A percentile compares a stretch with the other conserved stretches of the same genome.
These are phyloP conservation scores for Aspergillus sojae DNA, from an alignment of 2,329 filamentous ascomycete genomes.

Conservation along the genomic window DNA sequence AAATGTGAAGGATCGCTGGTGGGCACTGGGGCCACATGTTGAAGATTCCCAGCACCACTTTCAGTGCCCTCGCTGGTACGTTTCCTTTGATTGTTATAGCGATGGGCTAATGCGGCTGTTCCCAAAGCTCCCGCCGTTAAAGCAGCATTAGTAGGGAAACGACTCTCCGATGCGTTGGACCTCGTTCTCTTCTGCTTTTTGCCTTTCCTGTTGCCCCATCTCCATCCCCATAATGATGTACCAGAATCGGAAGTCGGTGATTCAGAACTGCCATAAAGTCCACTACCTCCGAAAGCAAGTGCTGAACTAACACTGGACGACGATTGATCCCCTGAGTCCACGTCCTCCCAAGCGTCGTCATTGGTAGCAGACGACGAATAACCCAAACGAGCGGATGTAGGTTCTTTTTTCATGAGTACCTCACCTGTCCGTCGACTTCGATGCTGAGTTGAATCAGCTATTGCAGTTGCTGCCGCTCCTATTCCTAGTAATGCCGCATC, in stretches of 20 bases:
- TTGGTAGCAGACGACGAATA: conserved; percentile 32
- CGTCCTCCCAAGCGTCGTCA: conserved; percentile 62
- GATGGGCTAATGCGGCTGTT: conserved; percentile 44
- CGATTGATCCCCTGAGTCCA: conserved; percentile 58
- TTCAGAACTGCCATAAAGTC: conserved; percentile 50
- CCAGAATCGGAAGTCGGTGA: conserved; percentile 59
- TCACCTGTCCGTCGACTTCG: conserved; percentile 39
- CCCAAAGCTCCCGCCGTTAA: conserved; percentile 47
- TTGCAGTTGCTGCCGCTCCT: conserved; percentile 50
- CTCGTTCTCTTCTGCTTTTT: conserved; percentile 30
- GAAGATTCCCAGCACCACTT: conserved; percentile 49
- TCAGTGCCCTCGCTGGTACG: conserved; percentile 28
- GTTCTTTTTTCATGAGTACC: conserved; percentile 34
- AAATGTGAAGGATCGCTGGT: conserved; percentile 67
- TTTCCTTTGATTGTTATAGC: conserved; percentile 32
- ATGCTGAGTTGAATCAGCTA: conserved; percentile 44
- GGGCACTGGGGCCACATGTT: conserved; percentile 67
- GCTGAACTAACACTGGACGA: conserved; percentile 58
- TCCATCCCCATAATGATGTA: conserved; percentile 62
- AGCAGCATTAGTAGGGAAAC: conserved; percentile 36
- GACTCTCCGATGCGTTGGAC: conserved; percentile 22
- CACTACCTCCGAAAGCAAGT: conserved; percentile 62
- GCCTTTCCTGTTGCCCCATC: conserved; percentile 54
- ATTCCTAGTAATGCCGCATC: conserved; percentile 53
- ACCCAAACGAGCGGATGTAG: conserved; percentile 29